Conservation (phyloP, 1,139 yeast genomes). For the Zygoascus sp. region DNA sequence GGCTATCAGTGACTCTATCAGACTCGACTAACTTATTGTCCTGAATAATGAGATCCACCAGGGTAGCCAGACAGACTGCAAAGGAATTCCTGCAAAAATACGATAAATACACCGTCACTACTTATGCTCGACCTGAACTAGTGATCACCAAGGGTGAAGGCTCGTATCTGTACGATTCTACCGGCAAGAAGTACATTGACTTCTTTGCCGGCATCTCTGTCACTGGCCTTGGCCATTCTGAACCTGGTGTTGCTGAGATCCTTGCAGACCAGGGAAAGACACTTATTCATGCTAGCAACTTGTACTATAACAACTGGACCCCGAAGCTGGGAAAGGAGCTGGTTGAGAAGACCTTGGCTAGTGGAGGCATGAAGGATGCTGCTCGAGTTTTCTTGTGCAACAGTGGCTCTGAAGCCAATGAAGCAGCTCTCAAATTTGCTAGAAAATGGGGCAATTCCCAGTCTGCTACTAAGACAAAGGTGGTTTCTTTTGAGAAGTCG, state of each 20-base stretch:
- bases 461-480: conserved; percentile 43
- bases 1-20: conserved; percentile 1
- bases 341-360: conserved; percentile 59
- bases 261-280: conserved; percentile 66
- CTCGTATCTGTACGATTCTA: conserved; percentile 68
- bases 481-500: conserved; percentile 79
- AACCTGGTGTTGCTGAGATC: conserved; percentile 67
- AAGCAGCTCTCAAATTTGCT: conserved; percentile 95
- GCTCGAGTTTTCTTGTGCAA: conserved; percentile 82
- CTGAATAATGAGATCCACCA: conserved; percentile 5
- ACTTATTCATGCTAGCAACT: conserved; percentile 77
- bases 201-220: conserved; percentile 97
- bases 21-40: background rate
- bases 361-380: conserved; percentile 80
- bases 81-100: conserved; percentile 37
- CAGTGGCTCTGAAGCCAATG: conserved; percentile 96
- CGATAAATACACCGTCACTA: conserved; percentile 66
- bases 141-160: conserved; percentile 69
- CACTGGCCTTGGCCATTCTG: conserved; percentile 85
- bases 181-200: conserved; percentile 74
- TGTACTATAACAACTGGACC: conserved; percentile 81
- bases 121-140: conserved; percentile 70
- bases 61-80: conserved; percentile 5
- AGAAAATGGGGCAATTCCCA: conserved; percentile 67
- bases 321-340: conserved; percentile 70